Conservation (phyloP, 2,329 filamentous ascomycete species). For the Aureobasidium subglaciale region DNA sequence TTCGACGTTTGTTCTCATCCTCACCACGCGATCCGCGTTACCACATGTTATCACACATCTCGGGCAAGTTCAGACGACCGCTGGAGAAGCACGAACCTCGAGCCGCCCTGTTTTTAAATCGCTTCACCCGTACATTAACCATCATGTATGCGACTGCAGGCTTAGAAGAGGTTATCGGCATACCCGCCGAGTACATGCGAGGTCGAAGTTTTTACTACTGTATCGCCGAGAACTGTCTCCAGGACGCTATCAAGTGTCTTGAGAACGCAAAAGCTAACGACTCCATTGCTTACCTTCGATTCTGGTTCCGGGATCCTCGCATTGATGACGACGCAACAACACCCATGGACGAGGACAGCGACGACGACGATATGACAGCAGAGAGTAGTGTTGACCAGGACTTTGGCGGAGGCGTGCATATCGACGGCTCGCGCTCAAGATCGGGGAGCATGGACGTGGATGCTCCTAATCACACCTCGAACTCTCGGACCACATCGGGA, state of each 20-base stretch:
- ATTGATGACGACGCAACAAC: conserved; percentile 43
- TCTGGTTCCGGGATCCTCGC: conserved; percentile 72
- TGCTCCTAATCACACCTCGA: conserved; percentile 19
- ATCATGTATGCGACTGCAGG: conserved; percentile 83
- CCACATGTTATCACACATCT: conserved; percentile 81
- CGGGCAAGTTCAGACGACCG: conserved; percentile 64
- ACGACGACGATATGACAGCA: conserved; percentile 43
- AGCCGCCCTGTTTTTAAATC: conserved; percentile 76
- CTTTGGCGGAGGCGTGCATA: conserved; percentile 41
- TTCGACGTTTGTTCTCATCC: conserved; percentile 72
- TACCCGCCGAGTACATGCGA: conserved; percentile 60
- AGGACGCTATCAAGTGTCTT: conserved; percentile 68
- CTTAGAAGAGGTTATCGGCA: conserved; percentile 66
- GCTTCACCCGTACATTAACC: conserved; percentile 73
- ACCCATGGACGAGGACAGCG: conserved; percentile 36
- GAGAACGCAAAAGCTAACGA: conserved; percentile 86
- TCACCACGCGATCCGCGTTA: conserved; percentile 78
- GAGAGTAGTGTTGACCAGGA: conserved; percentile 42
- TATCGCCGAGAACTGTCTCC: conserved; percentile 69
- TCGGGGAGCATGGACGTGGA: conserved; percentile 25
- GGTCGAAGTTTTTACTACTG: conserved; percentile 82
- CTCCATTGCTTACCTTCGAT: conserved; percentile 82
- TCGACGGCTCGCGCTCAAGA: conserved; percentile 26
- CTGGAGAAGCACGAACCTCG: conserved; percentile 63
- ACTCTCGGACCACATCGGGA: conserved; percentile 39